Evolutionary conservation across 2,329 filamentous ascomycete species (phyloP).

Genomic region (Apiospora sp.): DNA sequence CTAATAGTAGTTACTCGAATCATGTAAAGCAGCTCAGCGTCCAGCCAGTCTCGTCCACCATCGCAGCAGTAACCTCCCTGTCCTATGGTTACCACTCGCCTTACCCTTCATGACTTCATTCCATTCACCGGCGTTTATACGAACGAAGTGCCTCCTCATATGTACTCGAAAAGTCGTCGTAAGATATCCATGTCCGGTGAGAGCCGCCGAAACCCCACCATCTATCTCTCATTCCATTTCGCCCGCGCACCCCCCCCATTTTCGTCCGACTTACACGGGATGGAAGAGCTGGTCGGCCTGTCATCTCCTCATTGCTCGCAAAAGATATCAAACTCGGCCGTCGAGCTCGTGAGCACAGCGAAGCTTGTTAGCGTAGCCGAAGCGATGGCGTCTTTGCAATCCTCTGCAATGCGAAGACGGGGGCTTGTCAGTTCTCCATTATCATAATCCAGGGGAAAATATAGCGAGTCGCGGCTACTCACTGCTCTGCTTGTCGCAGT

Average conservation of each 20-base stretch:
- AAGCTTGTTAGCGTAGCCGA: constrained; percentile 44
- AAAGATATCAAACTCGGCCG: constrained; percentile 55
- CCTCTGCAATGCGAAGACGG: constrained; percentile 37
- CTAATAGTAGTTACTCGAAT: neutral
- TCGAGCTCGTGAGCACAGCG: constrained; percentile 46
- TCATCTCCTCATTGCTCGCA: constrained; percentile 44
- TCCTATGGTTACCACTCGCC: neutral
- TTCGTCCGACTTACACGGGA: neutral
- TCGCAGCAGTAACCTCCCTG: neutral
- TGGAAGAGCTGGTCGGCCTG: neutral
- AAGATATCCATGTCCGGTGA: neutral
- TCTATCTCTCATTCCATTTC: neutral
- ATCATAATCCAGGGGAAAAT: no score
- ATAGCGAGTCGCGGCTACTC: neutral
- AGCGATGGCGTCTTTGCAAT: constrained; percentile 47
- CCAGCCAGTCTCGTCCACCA: neutral
- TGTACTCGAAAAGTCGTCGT: neutral
- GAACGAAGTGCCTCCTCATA: no score
- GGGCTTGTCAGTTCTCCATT: neutral
- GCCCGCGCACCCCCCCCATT: no score
- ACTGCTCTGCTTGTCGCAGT: constrained; percentile 57
- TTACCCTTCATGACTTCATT: neutral
- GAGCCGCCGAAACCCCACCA: neutral
- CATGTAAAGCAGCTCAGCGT: neutral
- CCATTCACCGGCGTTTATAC: no score